These are phyloP conservation scores for Tricholoma bakamatsutake DNA, from an alignment of 768 basidiomycete species.

Conservation along the genomic window DNA sequence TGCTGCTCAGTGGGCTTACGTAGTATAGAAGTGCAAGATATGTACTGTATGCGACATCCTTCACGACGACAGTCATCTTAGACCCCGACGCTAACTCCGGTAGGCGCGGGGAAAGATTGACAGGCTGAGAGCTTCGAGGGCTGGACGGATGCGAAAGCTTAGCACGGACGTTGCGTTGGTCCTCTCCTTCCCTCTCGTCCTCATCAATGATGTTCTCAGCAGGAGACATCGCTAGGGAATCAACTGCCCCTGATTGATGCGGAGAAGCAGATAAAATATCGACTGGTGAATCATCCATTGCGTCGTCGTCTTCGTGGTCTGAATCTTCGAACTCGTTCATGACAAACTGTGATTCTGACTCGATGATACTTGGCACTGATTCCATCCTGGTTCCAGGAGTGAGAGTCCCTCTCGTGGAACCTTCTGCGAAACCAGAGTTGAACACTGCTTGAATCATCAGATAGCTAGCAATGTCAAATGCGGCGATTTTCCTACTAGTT, in stretches of 20 bases:
- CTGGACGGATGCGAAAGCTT: conserved; percentile 19
- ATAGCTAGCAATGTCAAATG: background rate
- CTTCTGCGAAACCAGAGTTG: conserved; percentile 62
- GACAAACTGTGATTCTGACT: conserved; percentile 25
- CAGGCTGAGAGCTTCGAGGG: conserved; percentile 12
- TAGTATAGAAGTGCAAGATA: conserved; percentile 62
- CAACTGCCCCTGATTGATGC: conserved; percentile 4
- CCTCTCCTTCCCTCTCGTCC: conserved; percentile 20
- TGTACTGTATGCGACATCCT: conserved; percentile 42
- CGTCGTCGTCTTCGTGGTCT: conserved; percentile 33
- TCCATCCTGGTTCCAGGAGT: conserved; percentile 19
- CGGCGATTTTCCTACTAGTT: conserved; percentile 41
- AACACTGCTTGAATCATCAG: conserved; percentile 52
- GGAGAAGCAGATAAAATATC: conserved; percentile 22
- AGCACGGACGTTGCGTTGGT: conserved; percentile 17
- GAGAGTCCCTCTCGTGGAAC: conserved; percentile 24
- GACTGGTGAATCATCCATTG: conserved; percentile 6
- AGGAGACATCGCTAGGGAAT: conserved; percentile 3
- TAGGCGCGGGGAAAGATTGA: background rate
- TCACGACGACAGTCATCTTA: conserved; percentile 36
- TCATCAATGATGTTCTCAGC: conserved; percentile 10
- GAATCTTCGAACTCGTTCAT: conserved; percentile 49
- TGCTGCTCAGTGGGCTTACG: conserved; percentile 33
- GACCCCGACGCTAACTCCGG: conserved; percentile 2
- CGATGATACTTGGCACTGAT: conserved; percentile 13